Conservation (phyloP, 129 eudicot species). For the Cynara cardunculus region DNA sequence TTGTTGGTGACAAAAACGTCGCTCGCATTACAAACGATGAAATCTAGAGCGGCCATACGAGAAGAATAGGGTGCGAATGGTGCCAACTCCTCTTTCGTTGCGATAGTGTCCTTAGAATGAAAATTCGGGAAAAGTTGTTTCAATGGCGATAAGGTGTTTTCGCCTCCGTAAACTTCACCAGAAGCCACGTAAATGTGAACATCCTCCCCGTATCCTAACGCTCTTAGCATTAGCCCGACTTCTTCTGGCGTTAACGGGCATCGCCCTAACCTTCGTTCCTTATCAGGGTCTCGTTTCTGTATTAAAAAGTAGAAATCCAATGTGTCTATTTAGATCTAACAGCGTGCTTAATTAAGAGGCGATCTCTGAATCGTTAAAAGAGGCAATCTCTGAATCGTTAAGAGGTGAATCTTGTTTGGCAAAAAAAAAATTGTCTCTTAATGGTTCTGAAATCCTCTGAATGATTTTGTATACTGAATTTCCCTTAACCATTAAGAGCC, state of each 20-base stretch:
- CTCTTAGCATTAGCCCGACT: constrained; percentile 76
- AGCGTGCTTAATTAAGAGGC: too few species aligned
- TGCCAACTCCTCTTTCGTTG: constrained; percentile 55
- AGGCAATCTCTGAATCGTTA: too few species aligned
- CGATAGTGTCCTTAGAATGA: constrained; percentile 53
- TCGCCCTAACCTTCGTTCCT: constrained; percentile 57
- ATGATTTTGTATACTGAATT: too few species aligned
- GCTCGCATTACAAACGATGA: constrained; percentile 58
- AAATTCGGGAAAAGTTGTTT: constrained; percentile 58
- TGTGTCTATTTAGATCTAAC: background rate
- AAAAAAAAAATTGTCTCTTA: too few species aligned
- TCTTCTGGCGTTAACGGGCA: constrained; percentile 74
- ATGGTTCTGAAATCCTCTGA: too few species aligned
- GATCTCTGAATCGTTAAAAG: too few species aligned
- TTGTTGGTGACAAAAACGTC: constrained; percentile 73
- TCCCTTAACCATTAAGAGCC: too few species aligned
- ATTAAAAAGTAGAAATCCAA: background rate
- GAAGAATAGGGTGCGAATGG: constrained; percentile 55
- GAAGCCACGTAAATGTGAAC: constrained; percentile 73
- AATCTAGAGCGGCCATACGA: constrained; percentile 71
- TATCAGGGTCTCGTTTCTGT: constrained; percentile 56
- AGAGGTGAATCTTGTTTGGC: too few species aligned
- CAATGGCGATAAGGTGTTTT: constrained; percentile 54
- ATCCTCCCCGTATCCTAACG: constrained; percentile 59
- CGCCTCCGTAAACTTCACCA: constrained; percentile 66